A percentile compares a stretch with the other conserved stretches of the same genome.
Evolutionary conservation across 345 rosid species (phyloP).

Genomic region (Salix udensis): DNA sequence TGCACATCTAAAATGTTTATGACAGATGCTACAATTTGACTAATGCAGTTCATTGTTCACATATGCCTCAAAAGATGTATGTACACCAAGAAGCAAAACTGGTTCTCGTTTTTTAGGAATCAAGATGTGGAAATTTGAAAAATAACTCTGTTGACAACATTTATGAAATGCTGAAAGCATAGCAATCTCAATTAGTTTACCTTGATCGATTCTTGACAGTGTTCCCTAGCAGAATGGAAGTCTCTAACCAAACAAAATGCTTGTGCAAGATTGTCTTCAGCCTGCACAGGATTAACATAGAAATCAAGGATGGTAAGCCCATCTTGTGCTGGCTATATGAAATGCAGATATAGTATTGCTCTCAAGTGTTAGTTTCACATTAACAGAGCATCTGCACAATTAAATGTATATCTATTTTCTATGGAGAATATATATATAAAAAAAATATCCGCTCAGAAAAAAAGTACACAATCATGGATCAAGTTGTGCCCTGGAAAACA

Average conservation of each 20-base stretch:
- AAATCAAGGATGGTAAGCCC: neutral
- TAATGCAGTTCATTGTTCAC: neutral
- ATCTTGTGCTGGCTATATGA: neutral
- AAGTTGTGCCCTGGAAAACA: too few relatives aligned
- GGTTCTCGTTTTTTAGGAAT: neutral
- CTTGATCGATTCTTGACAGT: conserved; percentile 65
- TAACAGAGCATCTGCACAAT: neutral
- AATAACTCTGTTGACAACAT: neutral
- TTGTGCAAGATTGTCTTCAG: conserved; percentile 68
- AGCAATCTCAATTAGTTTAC: conserved; percentile 20
- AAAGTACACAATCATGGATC: neutral
- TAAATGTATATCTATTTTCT: neutral
- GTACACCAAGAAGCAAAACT: too few relatives aligned
- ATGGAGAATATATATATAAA: neutral
- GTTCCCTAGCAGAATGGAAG: conserved; percentile 45
- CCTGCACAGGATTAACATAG: conserved; percentile 31
- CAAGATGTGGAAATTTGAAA: neutral
- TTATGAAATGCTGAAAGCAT: neutral
- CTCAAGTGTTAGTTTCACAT: neutral
- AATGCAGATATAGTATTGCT: neutral
- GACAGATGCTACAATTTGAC: neutral
- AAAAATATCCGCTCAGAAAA: neutral
- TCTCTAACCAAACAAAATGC: conserved; percentile 61
- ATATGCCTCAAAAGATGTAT: neutral
- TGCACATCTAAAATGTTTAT: neutral